Evolutionary conservation across 768 basidiomycete species (phyloP), one percentile per base, ranked within the genome.

Genomic region (Lactarius akahatsu): DNA sequence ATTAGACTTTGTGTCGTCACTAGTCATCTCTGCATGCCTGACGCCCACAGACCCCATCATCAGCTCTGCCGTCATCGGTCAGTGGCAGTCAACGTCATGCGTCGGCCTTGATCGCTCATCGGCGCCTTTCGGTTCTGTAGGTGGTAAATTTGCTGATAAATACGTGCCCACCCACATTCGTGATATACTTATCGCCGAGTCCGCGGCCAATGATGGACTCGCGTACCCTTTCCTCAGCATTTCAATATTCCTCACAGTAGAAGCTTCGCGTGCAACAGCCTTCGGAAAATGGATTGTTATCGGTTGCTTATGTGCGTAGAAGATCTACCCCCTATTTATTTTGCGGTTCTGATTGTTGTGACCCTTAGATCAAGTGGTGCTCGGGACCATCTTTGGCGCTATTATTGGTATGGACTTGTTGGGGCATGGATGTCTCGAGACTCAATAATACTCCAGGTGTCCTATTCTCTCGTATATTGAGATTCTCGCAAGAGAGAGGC

Each of bases 11-110:
- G 78, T 93, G 18, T 91, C 92, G 0, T 86, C 89, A 40, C 83
- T 98, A 3, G 92, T 88, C 57, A 87, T 97, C 61, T 90, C 94
- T 10, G 93, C 96, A 2, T 94, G 92, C 69, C 80, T 96, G 30
- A 96, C 94, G 0, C 93, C 94, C 1, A 99, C 96, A 15, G 96
- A 99, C 78, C 96, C 96, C 0, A 91, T 96, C 71, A 88, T 96
- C 59, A 93, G 91, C 62, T 91, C 93, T 62, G 88, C 83, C 59
- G 95, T 88, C 73, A 89, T 89, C 4, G 87, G 89, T 85, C 59
- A 36, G 82, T 52, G 13, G 47, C 50, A 6, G 59, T 4, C 18
- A 23, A 55, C 45, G 11, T 43, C 68, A n/a, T 43, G 47, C 47
- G 38, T 47, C 26, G 13, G 61, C 50, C 32, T 66, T 8, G 6